Evolutionary conservation across 768 basidiomycete genomes (phyloP).

Genomic region (Mycena pura): DNA sequence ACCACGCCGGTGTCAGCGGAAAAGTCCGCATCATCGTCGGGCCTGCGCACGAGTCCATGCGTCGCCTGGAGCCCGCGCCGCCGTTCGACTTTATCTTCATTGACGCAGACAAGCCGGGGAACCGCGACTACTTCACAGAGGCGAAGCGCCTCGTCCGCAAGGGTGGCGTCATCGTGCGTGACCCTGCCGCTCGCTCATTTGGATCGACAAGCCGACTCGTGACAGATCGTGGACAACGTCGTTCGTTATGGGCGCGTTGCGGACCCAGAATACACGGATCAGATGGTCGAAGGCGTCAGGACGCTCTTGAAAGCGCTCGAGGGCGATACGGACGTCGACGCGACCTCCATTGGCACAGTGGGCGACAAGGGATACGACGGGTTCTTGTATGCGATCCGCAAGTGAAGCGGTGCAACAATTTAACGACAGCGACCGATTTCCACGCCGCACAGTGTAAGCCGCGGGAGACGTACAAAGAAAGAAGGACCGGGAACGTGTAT

Average conservation of each 20-base stretch:
- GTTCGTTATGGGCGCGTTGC: slow-evolving; percentile 57
- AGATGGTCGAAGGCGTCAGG: slow-evolving; percentile 53
- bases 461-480: too few relatives aligned
- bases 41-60: slow-evolving; percentile 57
- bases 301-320: slow-evolving; percentile 52
- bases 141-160: slow-evolving; percentile 64
- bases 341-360: slow-evolving; percentile 55
- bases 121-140: slow-evolving; percentile 62
- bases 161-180: slow-evolving; percentile 66
- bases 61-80: slow-evolving; percentile 50
- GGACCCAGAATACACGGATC: slow-evolving; percentile 43
- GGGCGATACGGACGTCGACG: slow-evolving; percentile 56
- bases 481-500: too few relatives aligned
- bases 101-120: slow-evolving; percentile 71
- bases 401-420: too few relatives aligned
- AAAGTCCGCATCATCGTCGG: slow-evolving; percentile 61
- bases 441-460: too few relatives aligned
- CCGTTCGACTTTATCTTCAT: slow-evolving; percentile 75
- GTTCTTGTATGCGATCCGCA: slow-evolving; percentile 55
- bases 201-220: background rate
- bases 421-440: too few relatives aligned
- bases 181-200: background rate
- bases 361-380: slow-evolving; percentile 63
- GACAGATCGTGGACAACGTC: slow-evolving; percentile 68
- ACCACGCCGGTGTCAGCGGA: slow-evolving; percentile 54